Base-by-base conservation (phyloP, 441 rosid genomes). In the Syzygium syzygioides region DNA sequence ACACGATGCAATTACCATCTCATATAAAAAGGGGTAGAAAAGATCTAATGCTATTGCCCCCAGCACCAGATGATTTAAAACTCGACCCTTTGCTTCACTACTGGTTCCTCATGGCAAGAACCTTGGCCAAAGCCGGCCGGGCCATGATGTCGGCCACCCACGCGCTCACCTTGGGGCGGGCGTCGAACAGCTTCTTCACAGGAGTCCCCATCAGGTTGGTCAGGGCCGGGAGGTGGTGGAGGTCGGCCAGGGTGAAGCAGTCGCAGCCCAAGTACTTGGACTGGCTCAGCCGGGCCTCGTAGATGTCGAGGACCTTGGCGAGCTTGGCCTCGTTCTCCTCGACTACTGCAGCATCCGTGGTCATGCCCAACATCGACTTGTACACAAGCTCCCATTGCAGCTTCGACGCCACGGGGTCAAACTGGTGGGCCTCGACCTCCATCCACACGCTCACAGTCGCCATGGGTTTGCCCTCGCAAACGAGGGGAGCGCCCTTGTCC, bases 401-500 rank as follows among this genome's bases (percentile, higher is more conserved):
- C 89, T 88, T 55, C 86, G 85, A 62, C 28, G 17, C 45, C 14
- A 60, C 55, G 8, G 52, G 57, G 41, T 54, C 87, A 50, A 55
- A 88, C 68, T 71, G 87, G 85, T 85, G 85, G 48, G n/a, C 53
- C 71, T 66, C 86, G 45, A 85, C 86, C 86, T 85, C 86, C 86
- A 50, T 54, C 86, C 86, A 85, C 26, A 85, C 86, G 28, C 56
- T 11, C 57, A 68, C 9, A 11, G 52, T 62, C 6, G 91, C 90
- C 91, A 20, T 86, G 26, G 41, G 28, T 30, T 85, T 71, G 17
- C 86, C 56, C 86, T 54, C 76, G 45, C 86, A 86, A 14, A 8
- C n/a, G 1, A 90, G 86, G 62, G 87, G 10, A 45, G 89, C 86
- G 52, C 93, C 91, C 89, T 90, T 85, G 55, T 88, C 89, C 2